Conservation (phyloP, 163 green algal species). For the Scenedesmus sp. region DNA sequence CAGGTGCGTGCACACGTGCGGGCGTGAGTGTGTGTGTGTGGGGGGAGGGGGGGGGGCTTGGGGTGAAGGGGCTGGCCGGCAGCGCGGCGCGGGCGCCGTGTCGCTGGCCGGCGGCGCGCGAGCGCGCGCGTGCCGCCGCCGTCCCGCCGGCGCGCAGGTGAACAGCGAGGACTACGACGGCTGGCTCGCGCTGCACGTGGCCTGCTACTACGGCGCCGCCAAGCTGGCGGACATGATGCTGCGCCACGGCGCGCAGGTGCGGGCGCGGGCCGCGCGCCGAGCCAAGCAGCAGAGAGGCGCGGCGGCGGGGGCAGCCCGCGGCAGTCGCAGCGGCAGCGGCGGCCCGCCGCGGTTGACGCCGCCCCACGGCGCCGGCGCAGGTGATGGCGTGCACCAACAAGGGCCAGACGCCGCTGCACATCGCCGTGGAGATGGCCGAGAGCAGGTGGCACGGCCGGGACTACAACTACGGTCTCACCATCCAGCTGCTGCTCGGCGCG, state of each 20-base stretch:
- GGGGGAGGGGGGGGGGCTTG: not conserved
- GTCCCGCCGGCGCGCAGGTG: slow-evolving; percentile 25
- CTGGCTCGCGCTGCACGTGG: slow-evolving; percentile 46
- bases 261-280: not conserved
- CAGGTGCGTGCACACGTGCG: slow-evolving; percentile 34
- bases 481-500: slow-evolving; percentile 45
- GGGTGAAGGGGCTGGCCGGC: not conserved
- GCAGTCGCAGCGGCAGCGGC: not conserved
- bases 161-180: slow-evolving; percentile 44
- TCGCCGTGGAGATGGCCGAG: slow-evolving; percentile 49
- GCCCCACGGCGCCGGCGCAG: not conserved
- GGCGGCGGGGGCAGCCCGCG: not conserved
- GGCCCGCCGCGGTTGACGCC: not conserved
- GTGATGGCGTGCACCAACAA: slow-evolving; percentile 28
- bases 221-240: slow-evolving; percentile 42
- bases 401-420: slow-evolving; percentile 45
- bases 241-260: slow-evolving; percentile 17
- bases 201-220: slow-evolving; percentile 41
- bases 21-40: not conserved
- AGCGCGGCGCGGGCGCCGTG: not conserved
- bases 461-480: slow-evolving; percentile 42
- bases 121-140: not conserved
- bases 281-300: not conserved
- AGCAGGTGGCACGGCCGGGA: slow-evolving; percentile 36
- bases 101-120: not conserved